phyloP scores from a whole-genome alignment of 2,329 filamentous ascomycete species.

The Pestalotiopsis sp. region DNA sequence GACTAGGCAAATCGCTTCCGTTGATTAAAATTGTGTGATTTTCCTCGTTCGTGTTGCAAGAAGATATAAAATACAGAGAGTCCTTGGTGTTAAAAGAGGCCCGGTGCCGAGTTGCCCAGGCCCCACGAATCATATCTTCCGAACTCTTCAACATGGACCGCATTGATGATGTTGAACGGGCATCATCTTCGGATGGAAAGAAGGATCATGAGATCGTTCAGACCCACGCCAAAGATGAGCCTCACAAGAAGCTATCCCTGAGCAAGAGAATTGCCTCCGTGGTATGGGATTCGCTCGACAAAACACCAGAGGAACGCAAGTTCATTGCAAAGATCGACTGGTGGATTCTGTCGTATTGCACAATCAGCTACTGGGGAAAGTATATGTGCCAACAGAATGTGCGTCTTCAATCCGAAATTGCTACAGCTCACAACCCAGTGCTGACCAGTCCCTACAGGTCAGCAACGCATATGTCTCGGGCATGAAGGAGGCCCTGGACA shows the following conservation, averaged over 20 bases:
- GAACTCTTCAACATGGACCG: neutral
- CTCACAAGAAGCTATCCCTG: neutral
- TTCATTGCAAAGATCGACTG: conserved; percentile 38
- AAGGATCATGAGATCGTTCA: neutral
- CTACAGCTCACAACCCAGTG: conserved; percentile 23
- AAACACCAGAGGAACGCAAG: conserved; percentile 41
- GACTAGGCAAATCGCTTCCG: neutral
- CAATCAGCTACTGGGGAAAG: conserved; percentile 51
- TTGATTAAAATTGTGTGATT: neutral
- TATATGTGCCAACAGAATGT: conserved; percentile 38
- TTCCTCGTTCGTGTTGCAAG: neutral
- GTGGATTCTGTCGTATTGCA: conserved; percentile 39
- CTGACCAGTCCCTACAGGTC: conserved; percentile 46
- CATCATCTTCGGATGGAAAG: neutral
- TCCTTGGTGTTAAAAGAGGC: neutral
- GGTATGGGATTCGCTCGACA: conserved; percentile 37
- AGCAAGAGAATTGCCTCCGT: conserved; percentile 21
- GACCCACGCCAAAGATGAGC: neutral
- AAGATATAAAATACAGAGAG: neutral
- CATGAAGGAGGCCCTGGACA: conserved; percentile 48
- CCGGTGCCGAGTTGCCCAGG: neutral
- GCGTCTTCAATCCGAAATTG: conserved; percentile 39
- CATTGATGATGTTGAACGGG: neutral
- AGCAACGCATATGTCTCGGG: conserved; percentile 52
- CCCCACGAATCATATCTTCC: neutral